A percentile compares a stretch with the other conserved stretches of the same genome.
Evolutionary conservation across 257 asterid species (phyloP).

Genomic region (Asclepias syriaca): DNA sequence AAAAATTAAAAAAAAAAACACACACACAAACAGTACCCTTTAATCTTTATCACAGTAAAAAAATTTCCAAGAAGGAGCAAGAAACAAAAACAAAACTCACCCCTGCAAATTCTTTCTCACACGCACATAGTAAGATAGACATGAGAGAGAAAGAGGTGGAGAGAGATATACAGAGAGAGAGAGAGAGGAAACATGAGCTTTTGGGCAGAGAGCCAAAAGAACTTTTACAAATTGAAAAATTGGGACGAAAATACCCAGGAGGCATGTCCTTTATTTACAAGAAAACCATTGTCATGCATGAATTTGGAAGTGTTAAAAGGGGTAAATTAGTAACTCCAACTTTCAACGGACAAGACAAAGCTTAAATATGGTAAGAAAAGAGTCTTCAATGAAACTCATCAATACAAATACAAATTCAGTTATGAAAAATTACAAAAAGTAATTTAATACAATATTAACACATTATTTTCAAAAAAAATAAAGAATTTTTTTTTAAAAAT

Average conservation of each 20-base stretch:
- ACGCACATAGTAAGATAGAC: neutral
- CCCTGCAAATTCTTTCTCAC: neutral
- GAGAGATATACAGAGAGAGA: neutral
- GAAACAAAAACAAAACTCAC: conserved; percentile 1
- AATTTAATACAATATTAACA: too few species aligned
- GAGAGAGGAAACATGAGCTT: conserved; percentile 20
- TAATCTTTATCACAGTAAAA: neutral
- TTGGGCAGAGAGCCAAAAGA: conserved; percentile 59
- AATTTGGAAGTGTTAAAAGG: neutral
- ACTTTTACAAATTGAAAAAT: neutral
- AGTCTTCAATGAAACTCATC: neutral
- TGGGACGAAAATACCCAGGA: conserved; percentile 21
- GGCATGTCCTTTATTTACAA: neutral
- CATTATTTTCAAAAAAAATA: neutral
- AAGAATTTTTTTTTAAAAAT: too few species aligned
- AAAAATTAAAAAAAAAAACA: too few species aligned
- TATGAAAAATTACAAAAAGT: too few species aligned
- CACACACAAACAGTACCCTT: neutral
- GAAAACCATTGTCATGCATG: conserved; percentile 1
- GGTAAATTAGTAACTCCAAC: conserved; percentile 8
- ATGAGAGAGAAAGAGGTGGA: neutral
- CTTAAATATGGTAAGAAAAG: neutral
- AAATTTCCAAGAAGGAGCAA: neutral
- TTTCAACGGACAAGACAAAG: conserved; percentile 11
- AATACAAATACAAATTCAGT: too few species aligned